phyloP scores from a whole-genome alignment of 192 early-diverging fungal genomes.

The Entophlyctis luteolus region DNA sequence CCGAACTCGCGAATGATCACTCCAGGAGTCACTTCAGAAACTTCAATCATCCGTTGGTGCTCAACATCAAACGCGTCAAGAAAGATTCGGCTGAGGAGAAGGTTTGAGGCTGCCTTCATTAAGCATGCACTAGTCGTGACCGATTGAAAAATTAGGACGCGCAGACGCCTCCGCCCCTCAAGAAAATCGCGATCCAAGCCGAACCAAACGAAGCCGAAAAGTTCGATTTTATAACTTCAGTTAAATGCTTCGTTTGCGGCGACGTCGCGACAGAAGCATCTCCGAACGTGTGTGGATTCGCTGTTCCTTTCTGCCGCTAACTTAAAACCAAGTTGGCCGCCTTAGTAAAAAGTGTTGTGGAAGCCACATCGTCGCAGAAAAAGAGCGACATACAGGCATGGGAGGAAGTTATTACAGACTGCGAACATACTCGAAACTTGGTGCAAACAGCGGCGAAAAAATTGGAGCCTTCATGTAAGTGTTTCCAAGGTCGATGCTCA shows the following conservation, averaged over 20 bases:
- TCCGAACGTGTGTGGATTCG: neutral
- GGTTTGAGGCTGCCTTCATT: conserved; percentile 16
- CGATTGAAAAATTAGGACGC: conserved; percentile 32
- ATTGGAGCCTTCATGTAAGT: conserved; percentile 41
- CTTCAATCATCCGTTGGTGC: conserved; percentile 68
- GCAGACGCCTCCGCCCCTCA: conserved; percentile 77
- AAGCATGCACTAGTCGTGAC: neutral
- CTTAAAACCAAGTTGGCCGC: conserved; percentile 46
- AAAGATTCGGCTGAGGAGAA: neutral
- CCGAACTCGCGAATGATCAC: conserved; percentile 62
- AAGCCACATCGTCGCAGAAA: conserved; percentile 74
- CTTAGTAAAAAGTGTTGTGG: conserved; percentile 67
- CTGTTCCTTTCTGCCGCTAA: conserved; percentile 8
- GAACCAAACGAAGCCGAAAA: conserved; percentile 62
- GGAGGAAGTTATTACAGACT: conserved; percentile 78
- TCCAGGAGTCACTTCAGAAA: conserved; percentile 71
- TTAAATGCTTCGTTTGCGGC: conserved; percentile 79
- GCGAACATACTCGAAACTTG: conserved; percentile 74
- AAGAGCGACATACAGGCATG: conserved; percentile 90
- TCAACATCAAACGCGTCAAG: conserved; percentile 73
- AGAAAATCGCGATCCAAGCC: conserved; percentile 82
- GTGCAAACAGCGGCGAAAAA: conserved; percentile 55
- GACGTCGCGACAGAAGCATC: conserved; percentile 58
- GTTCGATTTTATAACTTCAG: conserved; percentile 70
- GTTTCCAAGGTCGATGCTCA: neutral